Percentiles rank a stretch among this genome's conserved stretches.
Evolutionary conservation across 306 rosid species (phyloP).

Genomic region (Vigna nakashimae): DNA sequence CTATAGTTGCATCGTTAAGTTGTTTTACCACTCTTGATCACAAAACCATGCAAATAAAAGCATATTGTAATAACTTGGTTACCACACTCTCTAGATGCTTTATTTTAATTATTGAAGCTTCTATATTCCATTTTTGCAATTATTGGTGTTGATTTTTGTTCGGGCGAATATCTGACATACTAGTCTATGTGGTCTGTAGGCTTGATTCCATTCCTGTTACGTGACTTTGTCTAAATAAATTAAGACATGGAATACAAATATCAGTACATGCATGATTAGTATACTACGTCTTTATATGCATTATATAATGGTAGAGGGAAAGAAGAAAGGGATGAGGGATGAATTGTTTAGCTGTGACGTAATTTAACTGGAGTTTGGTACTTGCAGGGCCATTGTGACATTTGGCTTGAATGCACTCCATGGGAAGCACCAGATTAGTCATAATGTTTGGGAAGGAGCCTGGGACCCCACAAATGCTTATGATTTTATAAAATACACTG

Average conservation of each 20-base stretch:
- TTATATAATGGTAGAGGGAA: neutral
- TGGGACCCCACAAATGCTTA: slow-evolving; percentile 81
- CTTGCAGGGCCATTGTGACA: slow-evolving; percentile 77
- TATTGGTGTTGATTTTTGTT: slow-evolving; percentile 1
- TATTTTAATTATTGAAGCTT: slow-evolving; percentile 7
- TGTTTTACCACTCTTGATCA: slow-evolving; percentile 7
- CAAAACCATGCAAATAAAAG: slow-evolving; percentile 5
- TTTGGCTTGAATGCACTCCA: slow-evolving; percentile 91
- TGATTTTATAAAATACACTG: slow-evolving; percentile 76
- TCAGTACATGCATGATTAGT: neutral
- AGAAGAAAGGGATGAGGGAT: neutral
- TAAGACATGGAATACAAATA: slow-evolving; percentile 1
- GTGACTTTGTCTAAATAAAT: slow-evolving; percentile 10
- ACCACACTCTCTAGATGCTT: slow-evolving; percentile 24
- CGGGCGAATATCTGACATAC: neutral
- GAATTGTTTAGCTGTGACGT: slow-evolving; percentile 2
- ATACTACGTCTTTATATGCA: neutral
- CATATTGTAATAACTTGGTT: slow-evolving; percentile 2
- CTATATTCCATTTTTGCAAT: slow-evolving; percentile 5
- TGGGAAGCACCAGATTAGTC: slow-evolving; percentile 69
- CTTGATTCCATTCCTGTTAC: slow-evolving; percentile 2
- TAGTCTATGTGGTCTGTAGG: slow-evolving; percentile 1
- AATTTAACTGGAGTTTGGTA: slow-evolving; percentile 32
- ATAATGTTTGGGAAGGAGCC: slow-evolving; percentile 75
- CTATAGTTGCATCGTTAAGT: slow-evolving; percentile 21